These are phyloP conservation scores for Scedosporium boydii DNA, from an alignment of 2,329 filamentous ascomycete species.

Conservation along the genomic window DNA sequence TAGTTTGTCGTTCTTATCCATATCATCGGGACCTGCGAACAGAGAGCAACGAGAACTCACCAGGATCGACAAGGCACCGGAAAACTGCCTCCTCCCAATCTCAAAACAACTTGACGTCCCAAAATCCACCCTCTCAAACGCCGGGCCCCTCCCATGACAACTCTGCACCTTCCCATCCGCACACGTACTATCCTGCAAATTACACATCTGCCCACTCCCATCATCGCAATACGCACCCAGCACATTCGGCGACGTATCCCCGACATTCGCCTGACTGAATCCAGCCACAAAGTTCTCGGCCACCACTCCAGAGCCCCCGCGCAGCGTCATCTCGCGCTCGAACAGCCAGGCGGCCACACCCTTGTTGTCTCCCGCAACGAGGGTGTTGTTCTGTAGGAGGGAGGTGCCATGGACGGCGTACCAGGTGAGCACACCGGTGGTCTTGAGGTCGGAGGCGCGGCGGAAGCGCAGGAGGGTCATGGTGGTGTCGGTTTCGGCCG, in stretches of 20 bases:
- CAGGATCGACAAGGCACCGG: conserved; percentile 37
- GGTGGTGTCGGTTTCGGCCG: conserved; percentile 39
- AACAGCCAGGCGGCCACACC: conserved; percentile 82
- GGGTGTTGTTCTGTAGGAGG: conserved; percentile 81
- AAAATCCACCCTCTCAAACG: conserved; percentile 55
- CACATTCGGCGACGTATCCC: conserved; percentile 79
- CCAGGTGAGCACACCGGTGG: conserved; percentile 77
- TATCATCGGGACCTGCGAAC: too few relatives aligned
- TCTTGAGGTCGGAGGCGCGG: conserved; percentile 63
- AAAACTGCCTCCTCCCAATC: conserved; percentile 59
- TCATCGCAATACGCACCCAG: conserved; percentile 82
- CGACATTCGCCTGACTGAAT: conserved; percentile 85
- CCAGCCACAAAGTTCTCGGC: conserved; percentile 69
- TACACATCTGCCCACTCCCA: conserved; percentile 59
- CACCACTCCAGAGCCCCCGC: conserved; percentile 35
- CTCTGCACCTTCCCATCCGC: conserved; percentile 52
- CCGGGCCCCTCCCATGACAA: conserved; percentile 63
- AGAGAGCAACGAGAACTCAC: too few relatives aligned
- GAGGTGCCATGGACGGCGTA: conserved; percentile 90
- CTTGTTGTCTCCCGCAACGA: conserved; percentile 93
- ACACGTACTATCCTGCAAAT: conserved; percentile 72
- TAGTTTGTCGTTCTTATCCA: too few relatives aligned
- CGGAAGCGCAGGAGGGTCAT: conserved; percentile 74
- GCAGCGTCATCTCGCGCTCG: conserved; percentile 55
- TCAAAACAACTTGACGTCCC: conserved; percentile 69